Evolutionary conservation across 352 stramenopile species (phyloP).

Genomic region (Pythium oligandrum): DNA sequence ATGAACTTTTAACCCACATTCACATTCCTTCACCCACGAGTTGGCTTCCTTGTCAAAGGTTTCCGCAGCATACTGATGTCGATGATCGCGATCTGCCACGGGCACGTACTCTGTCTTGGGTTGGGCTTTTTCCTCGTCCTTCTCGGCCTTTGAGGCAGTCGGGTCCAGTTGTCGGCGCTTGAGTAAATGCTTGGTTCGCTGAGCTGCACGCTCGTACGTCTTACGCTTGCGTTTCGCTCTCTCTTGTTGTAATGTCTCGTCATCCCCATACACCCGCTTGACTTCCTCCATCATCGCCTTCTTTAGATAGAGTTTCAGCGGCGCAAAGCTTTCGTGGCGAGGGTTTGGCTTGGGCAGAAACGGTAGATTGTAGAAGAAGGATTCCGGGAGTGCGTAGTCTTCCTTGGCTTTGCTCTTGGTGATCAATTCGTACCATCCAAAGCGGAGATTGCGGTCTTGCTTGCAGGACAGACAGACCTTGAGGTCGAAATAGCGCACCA

Average conservation of each 20-base stretch:
- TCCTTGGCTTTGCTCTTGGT: slow-evolving; percentile 48
- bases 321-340: slow-evolving; percentile 57
- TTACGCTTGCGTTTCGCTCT: slow-evolving; percentile 38
- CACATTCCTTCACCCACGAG: slow-evolving; percentile 49
- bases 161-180: slow-evolving; percentile 33
- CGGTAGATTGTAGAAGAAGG: slow-evolving; percentile 42
- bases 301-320: slow-evolving; percentile 60
- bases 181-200: slow-evolving; percentile 52
- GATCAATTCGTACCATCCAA: slow-evolving; percentile 53
- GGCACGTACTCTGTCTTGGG: slow-evolving; percentile 22
- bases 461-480: slow-evolving; percentile 59
- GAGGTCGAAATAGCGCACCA: slow-evolving; percentile 50
- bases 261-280: slow-evolving; percentile 38
- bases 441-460: slow-evolving; percentile 45
- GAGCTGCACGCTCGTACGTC: slow-evolving; percentile 42
- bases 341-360: slow-evolving; percentile 58
- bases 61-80: slow-evolving; percentile 44
- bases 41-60: slow-evolving; percentile 28
- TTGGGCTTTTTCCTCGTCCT: slow-evolving; percentile 10
- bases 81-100: slow-evolving; percentile 49
- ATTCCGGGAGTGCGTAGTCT: slow-evolving; percentile 62
- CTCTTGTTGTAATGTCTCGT: slow-evolving; percentile 36
- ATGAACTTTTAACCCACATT: slow-evolving; percentile 57
- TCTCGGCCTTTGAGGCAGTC: slow-evolving; percentile 2
- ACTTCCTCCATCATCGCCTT: slow-evolving; percentile 49